Conservation (phyloP, 108 stramenopile species). For the Cyclostephanos tholiformis region DNA sequence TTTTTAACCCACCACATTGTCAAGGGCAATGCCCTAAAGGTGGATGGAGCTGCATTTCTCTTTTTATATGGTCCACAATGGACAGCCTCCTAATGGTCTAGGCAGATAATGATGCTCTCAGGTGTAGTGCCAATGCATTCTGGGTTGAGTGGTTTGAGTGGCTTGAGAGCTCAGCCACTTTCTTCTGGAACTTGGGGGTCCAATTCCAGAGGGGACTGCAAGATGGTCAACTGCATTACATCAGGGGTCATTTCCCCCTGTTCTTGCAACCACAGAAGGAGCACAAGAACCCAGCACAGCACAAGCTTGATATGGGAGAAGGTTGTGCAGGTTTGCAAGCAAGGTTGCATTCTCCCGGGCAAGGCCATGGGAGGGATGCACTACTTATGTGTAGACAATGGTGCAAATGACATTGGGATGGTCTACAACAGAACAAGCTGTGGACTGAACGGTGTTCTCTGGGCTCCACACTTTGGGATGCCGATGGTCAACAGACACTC, state of each 20-base stretch:
- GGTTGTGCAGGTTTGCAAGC: not conserved
- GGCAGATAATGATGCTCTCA: no score
- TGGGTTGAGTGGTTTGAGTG: constrained; percentile 63
- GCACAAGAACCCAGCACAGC: not conserved
- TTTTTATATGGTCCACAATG: no score
- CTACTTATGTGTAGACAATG: not conserved
- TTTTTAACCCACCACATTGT: no score
- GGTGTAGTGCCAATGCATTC: not conserved
- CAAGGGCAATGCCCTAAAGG: no score
- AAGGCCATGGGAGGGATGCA: not conserved
- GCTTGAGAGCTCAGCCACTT: constrained; percentile 33
- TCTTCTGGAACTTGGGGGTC: constrained; percentile 53
- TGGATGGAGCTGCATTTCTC: no score
- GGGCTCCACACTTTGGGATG: not conserved
- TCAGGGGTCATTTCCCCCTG: not conserved
- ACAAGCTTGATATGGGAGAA: not conserved
- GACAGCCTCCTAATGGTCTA: no score
- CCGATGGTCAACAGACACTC: not conserved
- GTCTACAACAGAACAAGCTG: not conserved
- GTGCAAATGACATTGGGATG: not conserved
- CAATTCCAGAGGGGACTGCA: not conserved
- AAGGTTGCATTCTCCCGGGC: not conserved
- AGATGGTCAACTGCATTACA: constrained; percentile 35
- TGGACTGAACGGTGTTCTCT: not conserved
- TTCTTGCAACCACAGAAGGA: constrained; percentile 5